A percentile compares a stretch with the other conserved stretches of the same genome.
phyloP scores from a whole-genome alignment of 1,284 basidiomycete species.

The Cryptococcus depauperatus region DNA sequence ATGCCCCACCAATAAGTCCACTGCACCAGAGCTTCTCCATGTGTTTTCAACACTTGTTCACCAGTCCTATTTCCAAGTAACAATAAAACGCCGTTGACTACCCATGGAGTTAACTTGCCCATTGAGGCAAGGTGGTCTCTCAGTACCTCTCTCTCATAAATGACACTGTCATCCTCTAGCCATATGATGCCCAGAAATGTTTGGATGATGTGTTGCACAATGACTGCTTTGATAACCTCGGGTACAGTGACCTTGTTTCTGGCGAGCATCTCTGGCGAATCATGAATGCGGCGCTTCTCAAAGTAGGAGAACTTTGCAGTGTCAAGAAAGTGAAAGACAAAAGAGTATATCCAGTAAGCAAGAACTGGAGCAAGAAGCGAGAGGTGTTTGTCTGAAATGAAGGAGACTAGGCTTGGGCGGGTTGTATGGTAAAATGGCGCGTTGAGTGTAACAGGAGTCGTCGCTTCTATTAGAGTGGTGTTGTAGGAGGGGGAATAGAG shows the following conservation, averaged over 20 bases:
- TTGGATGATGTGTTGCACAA: constrained; percentile 79
- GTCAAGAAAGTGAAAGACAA: constrained; percentile 77
- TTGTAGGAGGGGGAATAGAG: constrained; percentile 18
- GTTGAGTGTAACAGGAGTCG: constrained; percentile 32
- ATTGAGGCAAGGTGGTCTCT: constrained; percentile 52
- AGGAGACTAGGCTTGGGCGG: constrained; percentile 51
- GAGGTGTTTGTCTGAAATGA: constrained; percentile 64
- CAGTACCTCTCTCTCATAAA: constrained; percentile 35
- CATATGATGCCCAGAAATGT: constrained; percentile 64
- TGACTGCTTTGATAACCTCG: constrained; percentile 68
- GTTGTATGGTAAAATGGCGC: constrained; percentile 56
- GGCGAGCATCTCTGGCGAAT: constrained; percentile 66
- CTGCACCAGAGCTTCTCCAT: constrained; percentile 56
- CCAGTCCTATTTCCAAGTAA: constrained; percentile 44
- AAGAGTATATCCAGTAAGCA: constrained; percentile 79
- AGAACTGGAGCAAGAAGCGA: constrained; percentile 67
- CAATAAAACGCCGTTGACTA: constrained; percentile 49
- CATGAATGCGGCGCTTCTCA: constrained; percentile 79
- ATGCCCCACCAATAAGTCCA: constrained; percentile 92
- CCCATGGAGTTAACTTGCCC: constrained; percentile 47
- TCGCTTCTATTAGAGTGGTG: constrained; percentile 31
- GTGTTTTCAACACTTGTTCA: constrained; percentile 39
- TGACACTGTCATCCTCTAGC: constrained; percentile 53
- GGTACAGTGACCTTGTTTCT: constrained; percentile 66
- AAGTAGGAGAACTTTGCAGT: constrained; percentile 65